A percentile compares a stretch with the other conserved stretches of the same genome.
These are phyloP conservation scores for Anthracocystis panici-leucophaei DNA, from an alignment of 1,284 basidiomycete species.

Conservation along the genomic window DNA sequence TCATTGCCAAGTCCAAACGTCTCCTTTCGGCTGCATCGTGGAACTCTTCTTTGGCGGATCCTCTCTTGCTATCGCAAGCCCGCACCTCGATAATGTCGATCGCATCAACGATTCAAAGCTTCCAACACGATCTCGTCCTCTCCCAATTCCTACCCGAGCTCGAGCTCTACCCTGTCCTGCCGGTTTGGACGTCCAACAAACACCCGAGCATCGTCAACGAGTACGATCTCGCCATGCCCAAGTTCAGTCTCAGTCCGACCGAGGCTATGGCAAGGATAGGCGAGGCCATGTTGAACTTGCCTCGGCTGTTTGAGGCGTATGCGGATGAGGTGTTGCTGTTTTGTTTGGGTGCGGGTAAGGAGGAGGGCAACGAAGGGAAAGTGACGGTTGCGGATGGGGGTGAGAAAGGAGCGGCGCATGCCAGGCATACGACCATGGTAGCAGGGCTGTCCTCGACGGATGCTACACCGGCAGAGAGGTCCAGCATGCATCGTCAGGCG, in stretches of 20 bases:
- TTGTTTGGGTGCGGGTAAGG: conserved; percentile 67
- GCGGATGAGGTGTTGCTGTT: conserved; percentile 87
- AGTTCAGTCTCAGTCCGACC: conserved; percentile 90
- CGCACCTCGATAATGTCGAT: conserved; percentile 77
- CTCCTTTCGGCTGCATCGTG: conserved; percentile 23
- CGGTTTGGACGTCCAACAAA: conserved; percentile 76
- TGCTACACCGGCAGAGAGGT: conserved; percentile 15
- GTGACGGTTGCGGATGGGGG: conserved; percentile 72
- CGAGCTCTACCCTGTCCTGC: conserved; percentile 77
- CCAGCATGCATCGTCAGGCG: conserved; percentile 40
- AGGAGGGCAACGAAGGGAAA: conserved; percentile 67
- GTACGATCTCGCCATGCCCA: conserved; percentile 84
- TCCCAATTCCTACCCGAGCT: conserved; percentile 85
- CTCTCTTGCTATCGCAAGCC: conserved; percentile 74
- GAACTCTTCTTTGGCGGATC: conserved; percentile 13
- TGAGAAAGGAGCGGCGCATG: background rate
- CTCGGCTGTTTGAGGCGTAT: conserved; percentile 92
- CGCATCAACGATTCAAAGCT: conserved; percentile 80
- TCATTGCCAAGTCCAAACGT: conserved; percentile 23
- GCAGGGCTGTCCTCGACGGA: background rate
- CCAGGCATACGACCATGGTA: conserved; percentile 21
- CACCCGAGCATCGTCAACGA: conserved; percentile 57
- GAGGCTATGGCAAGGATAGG: conserved; percentile 88
- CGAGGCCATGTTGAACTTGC: conserved; percentile 91
- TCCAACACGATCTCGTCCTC: conserved; percentile 84